These are phyloP conservation scores for Hibiscus trionum DNA, from an alignment of 345 rosid genomes.

Conservation along the genomic window DNA sequence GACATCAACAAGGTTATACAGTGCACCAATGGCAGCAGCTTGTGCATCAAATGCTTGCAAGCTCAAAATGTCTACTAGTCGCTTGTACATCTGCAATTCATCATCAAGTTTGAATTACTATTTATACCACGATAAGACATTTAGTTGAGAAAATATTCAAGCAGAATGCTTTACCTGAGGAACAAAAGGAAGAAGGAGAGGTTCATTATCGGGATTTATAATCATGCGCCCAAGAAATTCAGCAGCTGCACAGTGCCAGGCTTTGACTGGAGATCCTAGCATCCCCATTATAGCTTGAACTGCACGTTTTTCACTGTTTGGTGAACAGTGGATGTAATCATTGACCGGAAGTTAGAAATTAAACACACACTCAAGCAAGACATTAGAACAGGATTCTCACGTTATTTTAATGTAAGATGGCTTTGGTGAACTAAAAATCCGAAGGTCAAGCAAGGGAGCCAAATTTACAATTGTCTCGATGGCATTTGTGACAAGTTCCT, in stretches of 20 bases:
- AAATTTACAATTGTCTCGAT: slow-evolving; percentile 89
- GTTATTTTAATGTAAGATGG: slow-evolving; percentile 72
- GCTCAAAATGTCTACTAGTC: slow-evolving; percentile 84
- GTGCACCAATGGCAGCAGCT: slow-evolving; percentile 95
- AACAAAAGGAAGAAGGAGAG: slow-evolving; percentile 78
- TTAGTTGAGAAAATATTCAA: not conserved
- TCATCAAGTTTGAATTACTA: not conserved
- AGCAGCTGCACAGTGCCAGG: slow-evolving; percentile 98
- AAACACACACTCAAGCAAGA: slow-evolving; percentile 3
- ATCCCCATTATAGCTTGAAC: slow-evolving; percentile 87
- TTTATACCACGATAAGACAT: not conserved
- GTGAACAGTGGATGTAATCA: slow-evolving; percentile 17
- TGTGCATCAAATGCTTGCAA: slow-evolving; percentile 72
- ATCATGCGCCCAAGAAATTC: slow-evolving; percentile 89
- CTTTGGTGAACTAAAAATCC: slow-evolving; percentile 79
- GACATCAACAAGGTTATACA: slow-evolving; percentile 88
- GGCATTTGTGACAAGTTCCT: slow-evolving; percentile 88
- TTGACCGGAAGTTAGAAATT: slow-evolving; percentile 12
- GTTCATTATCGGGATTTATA: slow-evolving; percentile 94
- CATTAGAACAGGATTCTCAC: slow-evolving; percentile 37
- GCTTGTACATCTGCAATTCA: slow-evolving; percentile 72
- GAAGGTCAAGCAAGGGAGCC: slow-evolving; percentile 90
- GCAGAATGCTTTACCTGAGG: slow-evolving; percentile 50
- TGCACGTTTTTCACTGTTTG: slow-evolving; percentile 76
- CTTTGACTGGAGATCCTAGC: slow-evolving; percentile 62